A percentile compares a stretch with the other conserved stretches of the same genome.
Evolutionary conservation across 352 stramenopile species (phyloP).

Genomic region (Globisporangium acanthophoron): DNA sequence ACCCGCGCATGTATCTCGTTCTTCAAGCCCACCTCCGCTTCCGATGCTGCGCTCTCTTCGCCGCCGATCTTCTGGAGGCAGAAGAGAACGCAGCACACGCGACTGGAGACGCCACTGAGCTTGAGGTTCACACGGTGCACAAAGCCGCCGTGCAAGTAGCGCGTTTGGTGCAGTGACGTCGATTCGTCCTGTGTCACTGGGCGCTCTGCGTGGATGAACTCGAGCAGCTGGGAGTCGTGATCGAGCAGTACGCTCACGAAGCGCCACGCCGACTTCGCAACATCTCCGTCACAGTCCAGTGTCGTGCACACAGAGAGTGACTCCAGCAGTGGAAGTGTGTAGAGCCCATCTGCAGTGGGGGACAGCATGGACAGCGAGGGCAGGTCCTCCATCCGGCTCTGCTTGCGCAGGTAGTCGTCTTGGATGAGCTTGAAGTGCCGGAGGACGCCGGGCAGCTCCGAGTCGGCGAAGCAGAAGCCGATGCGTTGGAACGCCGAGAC

Average conservation of each 20-base stretch:
- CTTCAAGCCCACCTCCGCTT: neutral
- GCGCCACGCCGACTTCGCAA: conserved; percentile 29
- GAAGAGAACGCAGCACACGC: conserved; percentile 52
- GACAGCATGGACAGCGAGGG: conserved; percentile 51
- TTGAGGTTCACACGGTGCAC: conserved; percentile 43
- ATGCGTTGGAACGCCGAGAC: conserved; percentile 40
- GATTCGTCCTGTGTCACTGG: conserved; percentile 24
- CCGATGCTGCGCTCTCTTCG: neutral
- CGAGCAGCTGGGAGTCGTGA: conserved; percentile 53
- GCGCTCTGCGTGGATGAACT: conserved; percentile 55
- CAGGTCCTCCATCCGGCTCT: conserved; percentile 54
- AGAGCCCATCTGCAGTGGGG: conserved; percentile 31
- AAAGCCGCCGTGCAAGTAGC: conserved; percentile 42
- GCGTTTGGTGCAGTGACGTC: conserved; percentile 31
- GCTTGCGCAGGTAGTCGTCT: conserved; percentile 42
- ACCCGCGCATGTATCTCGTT: conserved; percentile 14
- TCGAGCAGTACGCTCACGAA: conserved; percentile 54
- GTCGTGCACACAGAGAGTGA: conserved; percentile 39
- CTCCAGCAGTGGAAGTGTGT: conserved; percentile 42
- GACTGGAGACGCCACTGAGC: conserved; percentile 25
- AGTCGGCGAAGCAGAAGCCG: conserved; percentile 44
- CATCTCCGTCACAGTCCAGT: conserved; percentile 18
- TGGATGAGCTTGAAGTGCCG: conserved; percentile 40
- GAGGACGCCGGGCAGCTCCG: conserved; percentile 45
- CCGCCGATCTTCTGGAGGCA: conserved; percentile 29